These are phyloP conservation scores for Juglanconis sp. DNA, from an alignment of 2,329 filamentous ascomycete genomes.

Conservation along the genomic window DNA sequence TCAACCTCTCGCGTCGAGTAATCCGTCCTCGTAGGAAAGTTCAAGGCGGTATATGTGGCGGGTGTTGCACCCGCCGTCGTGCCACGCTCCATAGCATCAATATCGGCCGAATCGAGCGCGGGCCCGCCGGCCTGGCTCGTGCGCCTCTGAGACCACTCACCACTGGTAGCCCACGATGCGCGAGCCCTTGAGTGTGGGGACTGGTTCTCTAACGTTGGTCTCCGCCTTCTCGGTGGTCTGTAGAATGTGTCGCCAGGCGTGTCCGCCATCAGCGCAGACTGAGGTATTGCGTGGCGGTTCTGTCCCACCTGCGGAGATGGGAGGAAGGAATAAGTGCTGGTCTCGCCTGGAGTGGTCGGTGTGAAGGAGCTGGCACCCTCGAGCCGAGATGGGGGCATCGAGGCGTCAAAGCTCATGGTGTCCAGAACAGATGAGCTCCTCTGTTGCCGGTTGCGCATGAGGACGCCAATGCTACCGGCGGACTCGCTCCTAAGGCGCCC, in stretches of 20 bases:
- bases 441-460: slow-evolving; percentile 39
- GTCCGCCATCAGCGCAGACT: slow-evolving; percentile 43
- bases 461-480: slow-evolving; percentile 53
- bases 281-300: slow-evolving; percentile 40
- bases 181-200: slow-evolving; percentile 32
- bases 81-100: slow-evolving; percentile 36
- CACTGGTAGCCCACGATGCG: slow-evolving; percentile 33
- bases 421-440: slow-evolving; percentile 56
- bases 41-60: slow-evolving; percentile 31
- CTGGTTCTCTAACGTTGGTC: slow-evolving; percentile 45
- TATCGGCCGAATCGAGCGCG: slow-evolving; percentile 36
- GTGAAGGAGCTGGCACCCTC: slow-evolving; percentile 62
- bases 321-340: slow-evolving; percentile 70
- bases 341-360: slow-evolving; percentile 70
- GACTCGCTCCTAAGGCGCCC: slow-evolving; percentile 60
- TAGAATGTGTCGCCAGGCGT: slow-evolving; percentile 78
- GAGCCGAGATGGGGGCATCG: slow-evolving; percentile 43
- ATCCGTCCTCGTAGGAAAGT: slow-evolving; percentile 65
- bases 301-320: slow-evolving; percentile 50
- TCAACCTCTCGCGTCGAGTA: slow-evolving; percentile 94
- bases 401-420: slow-evolving; percentile 44
- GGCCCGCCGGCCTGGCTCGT: slow-evolving; percentile 33
- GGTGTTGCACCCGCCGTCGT: slow-evolving; percentile 44
- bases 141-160: slow-evolving; percentile 36
- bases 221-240: slow-evolving; percentile 68